These are phyloP conservation scores for Pyrus hybrid DNA, from an alignment of 331 rosid genomes.

Conservation along the genomic window DNA sequence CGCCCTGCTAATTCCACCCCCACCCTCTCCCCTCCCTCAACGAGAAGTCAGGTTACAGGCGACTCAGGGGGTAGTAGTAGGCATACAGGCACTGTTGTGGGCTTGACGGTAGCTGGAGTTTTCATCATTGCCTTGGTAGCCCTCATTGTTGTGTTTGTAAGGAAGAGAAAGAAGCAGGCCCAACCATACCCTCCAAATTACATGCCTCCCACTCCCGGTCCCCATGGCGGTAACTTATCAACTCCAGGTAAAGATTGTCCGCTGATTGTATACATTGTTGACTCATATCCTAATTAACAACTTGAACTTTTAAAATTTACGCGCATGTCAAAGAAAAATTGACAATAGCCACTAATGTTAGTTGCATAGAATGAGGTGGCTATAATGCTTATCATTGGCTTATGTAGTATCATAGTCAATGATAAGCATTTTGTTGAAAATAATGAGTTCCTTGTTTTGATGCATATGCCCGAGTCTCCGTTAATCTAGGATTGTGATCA, in stretches of 20 bases:
- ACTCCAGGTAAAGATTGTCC: constrained; percentile 18
- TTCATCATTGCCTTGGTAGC: constrained; percentile 36
- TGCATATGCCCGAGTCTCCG: too few relatives aligned
- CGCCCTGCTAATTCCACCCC: background rate
- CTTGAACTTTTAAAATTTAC: too few relatives aligned
- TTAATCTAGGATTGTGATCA: too few relatives aligned
- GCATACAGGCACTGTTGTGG: constrained; percentile 22
- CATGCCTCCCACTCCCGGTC: constrained; percentile 13
- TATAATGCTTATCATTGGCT: background rate
- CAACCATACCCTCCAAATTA: constrained; percentile 15
- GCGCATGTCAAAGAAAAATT: too few relatives aligned
- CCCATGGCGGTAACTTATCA: constrained; percentile 17
- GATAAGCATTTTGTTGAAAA: background rate
- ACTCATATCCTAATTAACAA: background rate
- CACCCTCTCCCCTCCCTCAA: constrained; percentile 5
- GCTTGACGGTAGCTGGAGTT: constrained; percentile 37
- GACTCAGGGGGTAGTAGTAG: background rate
- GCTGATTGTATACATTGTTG: background rate
- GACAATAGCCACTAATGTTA: background rate
- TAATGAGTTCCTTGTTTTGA: too few relatives aligned
- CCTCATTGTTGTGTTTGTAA: constrained; percentile 5
- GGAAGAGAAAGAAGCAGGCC: constrained; percentile 23
- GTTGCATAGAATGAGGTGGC: too few relatives aligned
- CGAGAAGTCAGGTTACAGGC: background rate
- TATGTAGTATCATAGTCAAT: too few relatives aligned